These are phyloP conservation scores for Beauveria sp. DNA, from an alignment of 2,329 filamentous ascomycete genomes.

Conservation along the genomic window DNA sequence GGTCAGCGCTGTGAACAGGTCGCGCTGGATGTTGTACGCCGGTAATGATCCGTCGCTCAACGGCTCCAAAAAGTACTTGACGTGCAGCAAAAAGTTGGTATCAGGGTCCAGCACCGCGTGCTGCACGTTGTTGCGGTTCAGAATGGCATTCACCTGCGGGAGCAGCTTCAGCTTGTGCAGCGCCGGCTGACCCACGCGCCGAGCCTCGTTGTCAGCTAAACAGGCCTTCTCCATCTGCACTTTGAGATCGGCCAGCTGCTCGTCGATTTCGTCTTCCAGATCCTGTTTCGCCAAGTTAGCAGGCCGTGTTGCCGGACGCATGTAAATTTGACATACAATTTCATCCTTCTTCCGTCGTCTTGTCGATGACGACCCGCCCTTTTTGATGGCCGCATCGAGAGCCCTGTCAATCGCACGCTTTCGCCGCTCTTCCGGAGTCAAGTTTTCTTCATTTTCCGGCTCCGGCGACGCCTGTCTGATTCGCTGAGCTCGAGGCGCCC, in stretches of 20 bases:
- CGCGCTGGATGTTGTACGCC: slow-evolving; percentile 94
- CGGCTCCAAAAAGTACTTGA: slow-evolving; percentile 96
- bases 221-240: slow-evolving; percentile 87
- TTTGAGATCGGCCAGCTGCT: slow-evolving; percentile 81
- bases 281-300: slow-evolving; percentile 48
- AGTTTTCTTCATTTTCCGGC: slow-evolving; percentile 65
- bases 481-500: slow-evolving; percentile 42
- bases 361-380: slow-evolving; percentile 47
- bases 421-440: slow-evolving; percentile 79
- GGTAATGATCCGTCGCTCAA: slow-evolving; percentile 89
- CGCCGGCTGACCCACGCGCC: slow-evolving; percentile 71
- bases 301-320: neutral
- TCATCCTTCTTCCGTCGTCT: slow-evolving; percentile 81
- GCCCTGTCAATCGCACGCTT: slow-evolving; percentile 77
- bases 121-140: slow-evolving; percentile 84
- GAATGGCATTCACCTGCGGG: slow-evolving; percentile 77
- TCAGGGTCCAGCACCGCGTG: slow-evolving; percentile 86
- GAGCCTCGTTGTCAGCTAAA: slow-evolving; percentile 75
- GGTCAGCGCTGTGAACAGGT: slow-evolving; percentile 75
- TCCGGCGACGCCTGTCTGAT: slow-evolving; percentile 40
- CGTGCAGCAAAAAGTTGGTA: slow-evolving; percentile 87
- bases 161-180: slow-evolving; percentile 91
- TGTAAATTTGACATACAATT: slow-evolving; percentile 53
- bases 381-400: slow-evolving; percentile 84
- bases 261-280: slow-evolving; percentile 82